Evolutionary conservation across 805 yeast genomes (phyloP), one percentile per base, ranked within the genome.

Genomic region (Barnettozyma salicaria): DNA sequence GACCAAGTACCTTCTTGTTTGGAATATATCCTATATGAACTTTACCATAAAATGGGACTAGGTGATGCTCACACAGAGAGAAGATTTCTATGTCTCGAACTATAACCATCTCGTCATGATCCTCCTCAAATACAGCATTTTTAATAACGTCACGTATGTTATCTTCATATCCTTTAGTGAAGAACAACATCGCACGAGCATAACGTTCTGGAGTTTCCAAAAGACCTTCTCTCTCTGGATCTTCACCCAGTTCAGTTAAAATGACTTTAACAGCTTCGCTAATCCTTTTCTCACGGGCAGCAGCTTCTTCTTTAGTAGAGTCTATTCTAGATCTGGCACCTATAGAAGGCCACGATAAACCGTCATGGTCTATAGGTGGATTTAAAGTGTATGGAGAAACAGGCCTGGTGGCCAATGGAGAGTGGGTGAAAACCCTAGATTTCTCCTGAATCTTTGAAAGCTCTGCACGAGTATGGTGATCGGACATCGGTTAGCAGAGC

Each of bases 11-110:
- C 45, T 87, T 76, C 54, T 86, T 86, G 60, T 87, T 85, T 43
- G 98, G 98, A 48, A 92, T 89, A 64, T 92, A 92, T n/a, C 94
- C 98, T 48, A 92, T 92, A 56, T 90, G 97, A 37, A 90, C 95
- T 55, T 90, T 92, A 40, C 99, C 99, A 52, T 78, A 85, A 59
- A 92, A 92, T 17, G 99, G 99, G 19, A 94, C 99, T 52, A 92
- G 66, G 63, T 92, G 99, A 60, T 92, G 99, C 63, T 92, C 99
- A 63, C 99, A 92, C 37, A 92, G 68, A 4, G 96, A 86, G 59
- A 80, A 84, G 37, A 92, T 76, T 50, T 87, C 96, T 40, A 92
- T 92, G 60, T 92, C 97, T 55, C 90, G 74, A 19, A 92, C 98
- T 46, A 92, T 89, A 32, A 92, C 97, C 97, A 92, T 92, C 58